These are phyloP conservation scores for Agastache rugosa DNA, from an alignment of 257 asterid species.

Conservation along the genomic window DNA sequence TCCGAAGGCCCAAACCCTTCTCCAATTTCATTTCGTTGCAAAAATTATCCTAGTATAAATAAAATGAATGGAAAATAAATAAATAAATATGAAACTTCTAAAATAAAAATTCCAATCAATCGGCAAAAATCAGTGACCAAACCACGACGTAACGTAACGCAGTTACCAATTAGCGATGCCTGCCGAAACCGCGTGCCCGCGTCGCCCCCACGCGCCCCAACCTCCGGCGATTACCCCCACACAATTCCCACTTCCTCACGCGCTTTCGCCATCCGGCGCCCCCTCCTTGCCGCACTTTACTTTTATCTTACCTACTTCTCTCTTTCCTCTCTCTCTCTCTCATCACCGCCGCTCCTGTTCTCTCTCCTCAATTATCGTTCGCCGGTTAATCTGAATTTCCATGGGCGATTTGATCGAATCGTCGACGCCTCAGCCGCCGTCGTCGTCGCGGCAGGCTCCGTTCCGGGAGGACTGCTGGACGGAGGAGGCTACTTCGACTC, in stretches of 20 bases:
- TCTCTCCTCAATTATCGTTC: neutral
- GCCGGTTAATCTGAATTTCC: conserved; percentile 2
- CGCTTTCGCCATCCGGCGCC: conserved; percentile 48
- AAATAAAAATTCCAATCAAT: neutral
- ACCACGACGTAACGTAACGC: conserved; percentile 36
- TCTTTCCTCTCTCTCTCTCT: neutral
- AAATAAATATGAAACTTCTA: neutral
- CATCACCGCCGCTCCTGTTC: neutral
- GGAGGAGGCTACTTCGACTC: conserved; percentile 81
- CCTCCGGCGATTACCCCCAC: conserved; percentile 35
- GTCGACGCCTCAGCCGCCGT: conserved; percentile 48
- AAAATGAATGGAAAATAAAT: neutral
- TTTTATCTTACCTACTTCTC: conserved; percentile 31
- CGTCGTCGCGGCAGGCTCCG: conserved; percentile 53
- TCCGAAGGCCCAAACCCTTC: too few species aligned
- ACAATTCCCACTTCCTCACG: conserved; percentile 27
- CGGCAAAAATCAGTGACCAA: conserved; percentile 37
- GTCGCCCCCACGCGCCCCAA: conserved; percentile 45
- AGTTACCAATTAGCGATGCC: conserved; percentile 28
- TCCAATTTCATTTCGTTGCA: too few species aligned
- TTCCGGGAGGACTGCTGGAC: conserved; percentile 92
- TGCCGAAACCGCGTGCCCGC: conserved; percentile 50
- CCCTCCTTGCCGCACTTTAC: conserved; percentile 39
- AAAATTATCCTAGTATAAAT: too few species aligned
- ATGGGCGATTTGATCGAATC: conserved; percentile 68